Base-by-base conservation (phyloP, 768 basidiomycete genomes). In the Terana coerulea region DNA sequence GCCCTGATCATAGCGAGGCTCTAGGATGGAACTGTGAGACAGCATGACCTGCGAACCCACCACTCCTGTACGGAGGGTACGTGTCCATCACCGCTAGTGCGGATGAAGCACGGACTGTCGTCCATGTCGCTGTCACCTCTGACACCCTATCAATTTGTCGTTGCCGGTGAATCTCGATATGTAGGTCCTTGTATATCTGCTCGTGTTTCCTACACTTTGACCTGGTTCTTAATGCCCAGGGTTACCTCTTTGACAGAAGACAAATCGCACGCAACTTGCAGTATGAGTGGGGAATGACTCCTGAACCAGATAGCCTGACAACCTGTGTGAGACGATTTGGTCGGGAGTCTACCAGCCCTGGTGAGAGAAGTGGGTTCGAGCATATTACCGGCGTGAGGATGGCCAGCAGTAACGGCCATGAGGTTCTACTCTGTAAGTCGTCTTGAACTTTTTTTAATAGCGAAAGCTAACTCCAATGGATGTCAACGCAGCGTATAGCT, bases 261-360 rank as follows among this genome's bases (percentile, higher is more conserved):
- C 84, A 90, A 59, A 68, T 78, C 14, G 81, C 83, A 6, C 78
- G 83, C 10, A 69, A 74, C 28, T 68, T 90, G 36, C 67, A 72
- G 51, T 79, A 78, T 42, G 83, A 89, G 59, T 91, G 89, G 88
- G 90, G 90, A 12, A 67, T 75, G 51, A 69, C 78, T 12, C 76
- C 76, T 5, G 63, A 72, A 21, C 60, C 70, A 3, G 71, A 72
- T 21, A 78, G 77, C 39, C 62, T 84, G 41, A 88, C 88, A 2
- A 86, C 85, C 10, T 94, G 92, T 63, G 88, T 94, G 17, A 78
- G 91, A 49, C 80, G 83, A 26, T 90, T 94, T 64, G 91, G 88
- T 10, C 72, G 86, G 21, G 36, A 57, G 55, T 56, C 64, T 7
- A 62, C 71, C 3, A 67, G 66, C 2, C 59, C 57, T 30, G 67